Conservation (phyloP, 1,284 basidiomycete genomes). For the Mycosarcoma maydis region DNA sequence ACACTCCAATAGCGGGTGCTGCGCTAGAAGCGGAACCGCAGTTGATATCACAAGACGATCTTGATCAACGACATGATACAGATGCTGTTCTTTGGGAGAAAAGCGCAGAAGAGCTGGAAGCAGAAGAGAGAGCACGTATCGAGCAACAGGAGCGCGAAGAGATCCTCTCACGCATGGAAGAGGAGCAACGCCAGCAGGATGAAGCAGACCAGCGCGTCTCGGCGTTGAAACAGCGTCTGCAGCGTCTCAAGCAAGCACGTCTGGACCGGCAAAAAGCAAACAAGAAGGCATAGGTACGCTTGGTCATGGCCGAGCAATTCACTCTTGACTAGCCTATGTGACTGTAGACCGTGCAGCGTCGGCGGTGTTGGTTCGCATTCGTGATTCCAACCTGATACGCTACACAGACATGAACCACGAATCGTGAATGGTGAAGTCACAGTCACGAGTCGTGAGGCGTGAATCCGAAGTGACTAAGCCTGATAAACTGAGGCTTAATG, state of each 20-base stretch:
- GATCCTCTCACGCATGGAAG: conserved; percentile 51
- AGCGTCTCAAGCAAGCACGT: conserved; percentile 45
- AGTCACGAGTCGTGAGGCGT: too few species aligned
- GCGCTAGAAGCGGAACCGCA: conserved; percentile 52
- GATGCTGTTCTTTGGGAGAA: conserved; percentile 14
- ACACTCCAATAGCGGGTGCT: conserved; percentile 19
- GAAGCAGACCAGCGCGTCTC: conserved; percentile 55
- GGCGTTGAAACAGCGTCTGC: conserved; percentile 41
- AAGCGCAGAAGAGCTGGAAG: conserved; percentile 29
- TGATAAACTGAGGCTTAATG: too few species aligned
- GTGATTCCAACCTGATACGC: too few species aligned
- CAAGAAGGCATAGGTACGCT: conserved; percentile 4
- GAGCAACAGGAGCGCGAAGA: conserved; percentile 57
- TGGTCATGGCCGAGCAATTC: too few species aligned
- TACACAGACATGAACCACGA: too few species aligned
- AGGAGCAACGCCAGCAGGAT: conserved; percentile 56
- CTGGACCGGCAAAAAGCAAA: conserved; percentile 24
- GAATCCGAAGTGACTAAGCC: too few species aligned
- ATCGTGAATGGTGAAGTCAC: too few species aligned
- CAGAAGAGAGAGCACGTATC: conserved; percentile 33
- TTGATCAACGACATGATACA: background rate
- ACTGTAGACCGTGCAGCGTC: too few species aligned
- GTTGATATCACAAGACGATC: conserved; percentile 18
- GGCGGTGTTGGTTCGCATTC: too few species aligned
- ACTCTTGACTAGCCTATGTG: too few species aligned